phyloP scores from a whole-genome alignment of 768 basidiomycete species.

The Macrolepiota dolichaula region DNA sequence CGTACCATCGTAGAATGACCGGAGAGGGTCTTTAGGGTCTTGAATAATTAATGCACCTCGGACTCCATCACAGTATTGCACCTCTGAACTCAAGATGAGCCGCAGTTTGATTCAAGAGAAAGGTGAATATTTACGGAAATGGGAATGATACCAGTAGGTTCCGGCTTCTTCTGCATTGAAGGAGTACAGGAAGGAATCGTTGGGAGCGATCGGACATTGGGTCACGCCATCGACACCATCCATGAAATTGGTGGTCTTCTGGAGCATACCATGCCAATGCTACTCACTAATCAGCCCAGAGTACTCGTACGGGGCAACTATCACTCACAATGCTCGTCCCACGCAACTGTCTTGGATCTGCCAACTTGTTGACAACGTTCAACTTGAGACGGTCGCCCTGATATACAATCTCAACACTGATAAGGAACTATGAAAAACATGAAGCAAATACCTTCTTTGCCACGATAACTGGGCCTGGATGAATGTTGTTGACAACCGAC shows the following conservation, averaged over 20 bases:
- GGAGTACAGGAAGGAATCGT: conserved; percentile 35
- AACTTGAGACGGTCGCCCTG: neutral
- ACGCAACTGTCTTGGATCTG: neutral
- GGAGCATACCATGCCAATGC: conserved; percentile 44
- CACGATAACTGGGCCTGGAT: neutral
- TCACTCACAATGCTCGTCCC: neutral
- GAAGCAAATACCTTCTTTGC: neutral
- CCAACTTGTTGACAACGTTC: neutral
- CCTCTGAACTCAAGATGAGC: neutral
- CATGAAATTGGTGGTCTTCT: conserved; percentile 30
- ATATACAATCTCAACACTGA: neutral
- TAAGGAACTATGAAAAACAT: neutral
- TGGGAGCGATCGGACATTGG: conserved; percentile 39
- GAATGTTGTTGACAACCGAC: neutral
- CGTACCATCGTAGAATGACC: conserved; percentile 14
- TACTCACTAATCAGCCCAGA: conserved; percentile 14
- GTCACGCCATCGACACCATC: conserved; percentile 37
- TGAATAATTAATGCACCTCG: conserved; percentile 36
- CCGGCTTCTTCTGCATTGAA: conserved; percentile 35
- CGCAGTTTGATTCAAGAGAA: too few relatives aligned
- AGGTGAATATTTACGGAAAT: conserved; percentile 10
- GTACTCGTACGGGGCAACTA: neutral
- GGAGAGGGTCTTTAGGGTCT: conserved; percentile 22
- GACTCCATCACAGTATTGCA: conserved; percentile 47
- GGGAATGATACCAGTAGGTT: conserved; percentile 37